phyloP scores from a whole-genome alignment of 441 rosid species.

The Bocquillonia castaneifolia region DNA sequence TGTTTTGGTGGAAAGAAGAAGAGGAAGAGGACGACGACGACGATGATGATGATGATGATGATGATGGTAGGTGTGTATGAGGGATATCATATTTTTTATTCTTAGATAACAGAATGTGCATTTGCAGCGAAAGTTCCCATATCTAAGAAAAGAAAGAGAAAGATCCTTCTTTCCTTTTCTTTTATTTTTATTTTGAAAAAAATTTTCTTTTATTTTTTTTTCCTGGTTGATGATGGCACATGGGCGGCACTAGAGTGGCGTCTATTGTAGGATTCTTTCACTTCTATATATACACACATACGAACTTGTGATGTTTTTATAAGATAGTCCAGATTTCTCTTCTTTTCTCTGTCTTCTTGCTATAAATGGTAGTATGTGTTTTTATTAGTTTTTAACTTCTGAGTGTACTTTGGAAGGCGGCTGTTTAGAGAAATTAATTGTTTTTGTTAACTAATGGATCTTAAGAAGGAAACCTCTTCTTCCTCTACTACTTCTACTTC shows the following conservation, averaged over 20 bases:
- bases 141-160: constrained; percentile 7
- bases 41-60: not conserved
- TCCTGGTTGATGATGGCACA: constrained; percentile 28
- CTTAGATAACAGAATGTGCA: not conserved
- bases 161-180: not conserved
- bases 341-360: not conserved
- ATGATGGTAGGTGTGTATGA: not conserved
- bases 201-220: not conserved
- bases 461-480: constrained; percentile 33
- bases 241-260: constrained; percentile 36
- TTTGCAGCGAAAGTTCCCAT: constrained; percentile 22
- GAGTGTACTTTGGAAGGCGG: constrained; percentile 6
- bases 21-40: no score
- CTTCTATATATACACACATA: not conserved
- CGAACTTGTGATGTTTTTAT: constrained; percentile 11
- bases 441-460: constrained; percentile 41
- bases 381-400: constrained; percentile 19
- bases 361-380: constrained; percentile 21
- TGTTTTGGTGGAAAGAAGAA: constrained; percentile 20
- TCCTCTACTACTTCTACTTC: constrained; percentile 31
- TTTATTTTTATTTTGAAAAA: not conserved
- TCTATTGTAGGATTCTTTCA: not conserved
- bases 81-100: not conserved
- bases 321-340: not conserved
- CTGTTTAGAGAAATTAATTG: not conserved